Conservation (phyloP, 202 grass and related monocot genomes). For the Dendrocalamus latiflorus region DNA sequence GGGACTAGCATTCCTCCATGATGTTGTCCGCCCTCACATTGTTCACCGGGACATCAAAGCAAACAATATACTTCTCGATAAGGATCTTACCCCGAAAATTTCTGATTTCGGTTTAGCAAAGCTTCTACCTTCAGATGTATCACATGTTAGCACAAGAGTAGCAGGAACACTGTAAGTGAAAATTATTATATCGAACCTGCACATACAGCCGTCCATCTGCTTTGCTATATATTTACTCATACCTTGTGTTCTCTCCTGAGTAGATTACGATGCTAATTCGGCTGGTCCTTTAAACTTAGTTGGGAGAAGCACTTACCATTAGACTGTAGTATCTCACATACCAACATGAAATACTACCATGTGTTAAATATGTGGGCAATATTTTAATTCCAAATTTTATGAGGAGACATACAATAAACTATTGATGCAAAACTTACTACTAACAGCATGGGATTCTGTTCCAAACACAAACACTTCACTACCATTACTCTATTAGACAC, state of each 20-base stretch:
- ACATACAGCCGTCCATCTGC: neutral
- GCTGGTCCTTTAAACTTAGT: neutral
- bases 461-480: neutral
- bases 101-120: constrained; percentile 87
- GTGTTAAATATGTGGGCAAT: too few relatives aligned
- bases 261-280: neutral
- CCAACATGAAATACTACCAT: too few relatives aligned
- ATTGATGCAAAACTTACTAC: too few relatives aligned
- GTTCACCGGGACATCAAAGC: constrained; percentile 93
- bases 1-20: constrained; percentile 71
- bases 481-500: neutral
- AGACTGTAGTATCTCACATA: too few relatives aligned
- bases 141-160: constrained; percentile 77
- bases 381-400: too few relatives aligned
- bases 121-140: constrained; percentile 69
- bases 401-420: too few relatives aligned
- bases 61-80: constrained; percentile 87
- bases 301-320: neutral
- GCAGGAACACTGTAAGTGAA: constrained; percentile 79
- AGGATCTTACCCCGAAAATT: constrained; percentile 73
- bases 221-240: neutral
- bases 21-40: constrained; percentile 57
- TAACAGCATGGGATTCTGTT: neutral
- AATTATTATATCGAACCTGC: neutral
- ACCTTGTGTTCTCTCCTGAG: neutral